Evolutionary conservation across 306 rosid species (phyloP).

Genomic region (Urtica urens): DNA sequence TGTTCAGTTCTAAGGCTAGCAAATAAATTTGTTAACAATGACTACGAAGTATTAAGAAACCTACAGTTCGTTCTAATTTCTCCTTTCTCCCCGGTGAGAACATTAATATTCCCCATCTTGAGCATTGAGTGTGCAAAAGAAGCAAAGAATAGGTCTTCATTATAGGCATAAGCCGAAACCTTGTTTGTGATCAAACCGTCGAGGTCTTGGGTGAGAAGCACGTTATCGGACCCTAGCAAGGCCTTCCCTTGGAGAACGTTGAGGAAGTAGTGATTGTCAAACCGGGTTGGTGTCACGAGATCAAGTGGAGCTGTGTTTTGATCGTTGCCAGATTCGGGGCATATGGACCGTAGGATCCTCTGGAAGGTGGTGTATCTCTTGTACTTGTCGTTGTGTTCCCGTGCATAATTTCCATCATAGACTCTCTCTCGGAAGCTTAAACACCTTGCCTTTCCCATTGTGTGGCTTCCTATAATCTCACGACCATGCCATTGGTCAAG

Average conservation of each 20-base stretch:
- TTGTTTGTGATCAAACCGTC: conserved; percentile 35
- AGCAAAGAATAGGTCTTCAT: conserved; percentile 45
- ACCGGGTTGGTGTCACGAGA: conserved; percentile 50
- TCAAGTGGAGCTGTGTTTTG: conserved; percentile 53
- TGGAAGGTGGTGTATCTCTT: conserved; percentile 44
- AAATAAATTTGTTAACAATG: background rate
- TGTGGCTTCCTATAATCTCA: conserved; percentile 87
- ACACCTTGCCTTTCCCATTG: conserved; percentile 84
- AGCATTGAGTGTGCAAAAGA: conserved; percentile 59
- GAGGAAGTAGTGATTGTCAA: conserved; percentile 65
- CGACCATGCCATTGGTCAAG: no score
- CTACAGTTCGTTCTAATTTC: conserved; percentile 66
- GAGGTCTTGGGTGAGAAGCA: conserved; percentile 43
- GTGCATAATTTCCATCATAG: conserved; percentile 32
- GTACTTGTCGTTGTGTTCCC: conserved; percentile 40
- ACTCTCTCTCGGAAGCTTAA: conserved; percentile 56
- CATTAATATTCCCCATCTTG: conserved; percentile 82
- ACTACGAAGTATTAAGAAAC: conserved; percentile 31
- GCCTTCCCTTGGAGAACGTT: conserved; percentile 71
- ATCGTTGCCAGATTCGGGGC: conserved; percentile 59
- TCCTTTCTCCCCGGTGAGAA: conserved; percentile 51
- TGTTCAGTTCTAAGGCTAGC: background rate
- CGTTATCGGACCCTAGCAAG: conserved; percentile 62
- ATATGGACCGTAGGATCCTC: conserved; percentile 49
- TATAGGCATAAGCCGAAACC: conserved; percentile 64